phyloP scores from a whole-genome alignment of 2,329 filamentous ascomycete species.

The Fusarium sulawesiense region DNA sequence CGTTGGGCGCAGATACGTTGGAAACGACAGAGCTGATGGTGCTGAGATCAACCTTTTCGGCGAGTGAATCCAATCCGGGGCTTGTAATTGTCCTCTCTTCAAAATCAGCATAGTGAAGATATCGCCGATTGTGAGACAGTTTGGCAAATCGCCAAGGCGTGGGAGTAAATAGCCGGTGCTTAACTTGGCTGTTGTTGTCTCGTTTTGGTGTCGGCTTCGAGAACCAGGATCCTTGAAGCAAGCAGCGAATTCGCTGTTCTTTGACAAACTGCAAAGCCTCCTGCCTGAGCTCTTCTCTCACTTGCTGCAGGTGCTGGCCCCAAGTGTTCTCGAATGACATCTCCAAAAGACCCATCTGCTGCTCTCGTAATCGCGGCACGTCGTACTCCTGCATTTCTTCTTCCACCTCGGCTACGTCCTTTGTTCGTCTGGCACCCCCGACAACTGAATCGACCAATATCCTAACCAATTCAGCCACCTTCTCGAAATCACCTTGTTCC shows the following conservation, averaged over 20 bases:
- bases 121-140: conserved; percentile 90
- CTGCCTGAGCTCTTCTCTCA: conserved; percentile 90
- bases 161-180: conserved; percentile 58
- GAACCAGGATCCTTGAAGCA: conserved; percentile 94
- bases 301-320: conserved; percentile 88
- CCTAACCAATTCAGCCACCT: conserved; percentile 89
- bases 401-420: conserved; percentile 87
- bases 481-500: conserved; percentile 87
- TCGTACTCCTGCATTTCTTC: conserved; percentile 90
- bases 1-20: conserved; percentile 79
- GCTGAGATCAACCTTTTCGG: conserved; percentile 86
- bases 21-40: conserved; percentile 93
- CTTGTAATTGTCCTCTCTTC: conserved; percentile 70
- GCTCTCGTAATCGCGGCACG: conserved; percentile 78
- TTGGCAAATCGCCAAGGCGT: conserved; percentile 84
- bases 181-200: conserved; percentile 51
- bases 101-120: conserved; percentile 91
- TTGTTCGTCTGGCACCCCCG: conserved; percentile 82
- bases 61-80: conserved; percentile 78
- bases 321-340: conserved; percentile 94
- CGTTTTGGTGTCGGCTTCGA: conserved; percentile 58
- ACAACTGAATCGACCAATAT: conserved; percentile 92
- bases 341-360: conserved; percentile 94
- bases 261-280: conserved; percentile 97
- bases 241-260: conserved; percentile 91